These are phyloP conservation scores for Hordeum pubiflorum DNA, from an alignment of 202 grass and related monocot species.

Conservation along the genomic window DNA sequence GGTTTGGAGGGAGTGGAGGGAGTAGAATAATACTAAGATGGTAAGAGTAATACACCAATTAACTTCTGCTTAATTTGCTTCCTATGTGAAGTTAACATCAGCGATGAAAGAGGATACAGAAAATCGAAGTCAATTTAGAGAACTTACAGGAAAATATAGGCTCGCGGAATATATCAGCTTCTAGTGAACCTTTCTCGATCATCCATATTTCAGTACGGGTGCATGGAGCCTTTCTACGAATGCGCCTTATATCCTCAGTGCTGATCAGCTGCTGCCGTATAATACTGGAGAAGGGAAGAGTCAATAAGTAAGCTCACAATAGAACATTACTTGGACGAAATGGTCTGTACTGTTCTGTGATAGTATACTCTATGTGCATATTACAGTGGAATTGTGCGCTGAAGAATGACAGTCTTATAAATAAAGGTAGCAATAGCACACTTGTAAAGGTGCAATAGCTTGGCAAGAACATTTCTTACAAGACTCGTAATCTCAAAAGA, in stretches of 20 bases:
- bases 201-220: slow-evolving; percentile 97
- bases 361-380: slow-evolving; percentile 10
- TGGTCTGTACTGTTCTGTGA: neutral
- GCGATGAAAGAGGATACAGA: slow-evolving; percentile 13
- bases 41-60: neutral
- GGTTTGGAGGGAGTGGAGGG: too few relatives aligned
- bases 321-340: neutral
- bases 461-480: neutral
- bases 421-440: neutral
- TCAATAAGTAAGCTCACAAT: neutral
- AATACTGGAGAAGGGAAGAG: slow-evolving; percentile 44
- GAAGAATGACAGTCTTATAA: neutral
- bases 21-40: neutral
- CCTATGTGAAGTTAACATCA: neutral
- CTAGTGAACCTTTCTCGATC: slow-evolving; percentile 86
- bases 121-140: slow-evolving; percentile 7
- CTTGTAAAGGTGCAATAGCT: neutral
- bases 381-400: neutral
- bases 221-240: slow-evolving; percentile 97
- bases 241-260: slow-evolving; percentile 88
- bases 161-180: slow-evolving; percentile 86
- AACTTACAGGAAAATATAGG: slow-evolving; percentile 48
- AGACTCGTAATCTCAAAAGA: neutral
- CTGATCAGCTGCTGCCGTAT: slow-evolving; percentile 95
- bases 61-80: neutral